A percentile compares a stretch with the other conserved stretches of the same genome.
phyloP scores from a whole-genome alignment of 1,284 basidiomycete genomes.

The Tetrapyrgos nigripes region DNA sequence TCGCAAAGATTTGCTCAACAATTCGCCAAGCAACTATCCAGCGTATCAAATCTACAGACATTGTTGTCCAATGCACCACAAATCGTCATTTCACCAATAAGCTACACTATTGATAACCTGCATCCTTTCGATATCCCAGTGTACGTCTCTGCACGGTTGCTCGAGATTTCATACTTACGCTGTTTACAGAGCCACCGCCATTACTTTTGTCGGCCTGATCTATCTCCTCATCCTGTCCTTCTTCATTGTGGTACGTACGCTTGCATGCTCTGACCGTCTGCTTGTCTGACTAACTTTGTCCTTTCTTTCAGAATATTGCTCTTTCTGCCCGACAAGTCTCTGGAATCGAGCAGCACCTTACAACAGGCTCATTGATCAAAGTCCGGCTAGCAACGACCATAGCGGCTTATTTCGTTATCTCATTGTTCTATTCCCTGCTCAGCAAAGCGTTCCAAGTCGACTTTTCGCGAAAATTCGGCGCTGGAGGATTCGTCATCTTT shows the following conservation, averaged over 20 bases:
- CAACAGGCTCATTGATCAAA: constrained; percentile 56
- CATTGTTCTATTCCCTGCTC: constrained; percentile 68
- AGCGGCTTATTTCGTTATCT: constrained; percentile 63
- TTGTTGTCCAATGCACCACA: constrained; percentile 62
- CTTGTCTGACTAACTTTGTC: background rate
- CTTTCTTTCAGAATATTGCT: constrained; percentile 31
- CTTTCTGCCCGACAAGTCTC: constrained; percentile 44
- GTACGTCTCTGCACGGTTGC: constrained; percentile 43
- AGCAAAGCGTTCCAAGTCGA: constrained; percentile 71
- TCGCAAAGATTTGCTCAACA: constrained; percentile 41
- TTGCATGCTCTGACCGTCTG: constrained; percentile 40
- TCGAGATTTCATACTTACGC: constrained; percentile 1
- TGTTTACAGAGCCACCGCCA: constrained; percentile 64
- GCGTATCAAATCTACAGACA: constrained; percentile 31
- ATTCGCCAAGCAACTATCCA: constrained; percentile 42
- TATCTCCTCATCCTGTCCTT: constrained; percentile 71
- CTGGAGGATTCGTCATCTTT: constrained; percentile 73
- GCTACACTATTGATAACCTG: constrained; percentile 59
- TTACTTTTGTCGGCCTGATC: constrained; percentile 74
- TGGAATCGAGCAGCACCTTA: constrained; percentile 57
- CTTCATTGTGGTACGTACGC: constrained; percentile 30
- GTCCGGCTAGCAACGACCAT: constrained; percentile 63
- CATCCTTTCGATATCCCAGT: constrained; percentile 71
- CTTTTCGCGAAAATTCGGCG: constrained; percentile 57
- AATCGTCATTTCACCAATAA: constrained; percentile 60